A percentile compares a stretch with the other conserved stretches of the same genome.
Conservation (phyloP, 2,329 filamentous ascomycete species). For the Calonectria fujianensis region DNA sequence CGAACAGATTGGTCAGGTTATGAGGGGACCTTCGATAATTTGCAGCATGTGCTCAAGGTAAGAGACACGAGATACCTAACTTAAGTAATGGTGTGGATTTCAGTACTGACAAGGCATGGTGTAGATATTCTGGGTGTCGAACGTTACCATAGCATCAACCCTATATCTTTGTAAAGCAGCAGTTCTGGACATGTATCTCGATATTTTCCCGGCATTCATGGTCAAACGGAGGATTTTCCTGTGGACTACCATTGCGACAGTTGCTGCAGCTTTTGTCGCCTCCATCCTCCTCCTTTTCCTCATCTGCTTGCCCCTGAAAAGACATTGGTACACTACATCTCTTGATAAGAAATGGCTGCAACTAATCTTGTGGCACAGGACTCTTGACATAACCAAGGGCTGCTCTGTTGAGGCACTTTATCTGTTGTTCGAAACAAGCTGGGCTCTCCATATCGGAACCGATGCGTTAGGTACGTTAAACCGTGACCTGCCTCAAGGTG, state of each 20-base stretch:
- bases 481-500: no score
- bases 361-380: background rate
- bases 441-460: background rate
- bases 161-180: background rate
- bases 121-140: background rate
- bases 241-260: background rate
- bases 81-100: no score
- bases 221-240: background rate
- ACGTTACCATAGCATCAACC: background rate
- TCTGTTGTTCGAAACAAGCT: background rate
- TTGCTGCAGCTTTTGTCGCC: background rate
- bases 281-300: background rate
- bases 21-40: background rate
- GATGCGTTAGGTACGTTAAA: background rate
- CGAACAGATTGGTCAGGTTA: background rate
- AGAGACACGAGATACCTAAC: background rate
- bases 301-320: background rate
- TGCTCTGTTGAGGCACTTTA: background rate
- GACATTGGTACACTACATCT: background rate
- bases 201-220: background rate
- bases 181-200: background rate
- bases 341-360: no score
- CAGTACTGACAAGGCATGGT: background rate
- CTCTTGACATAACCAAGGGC: background rate
- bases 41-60: background rate